These are phyloP conservation scores for Acorus gramineus DNA, from an alignment of 106 monocot genomes.

Conservation along the genomic window DNA sequence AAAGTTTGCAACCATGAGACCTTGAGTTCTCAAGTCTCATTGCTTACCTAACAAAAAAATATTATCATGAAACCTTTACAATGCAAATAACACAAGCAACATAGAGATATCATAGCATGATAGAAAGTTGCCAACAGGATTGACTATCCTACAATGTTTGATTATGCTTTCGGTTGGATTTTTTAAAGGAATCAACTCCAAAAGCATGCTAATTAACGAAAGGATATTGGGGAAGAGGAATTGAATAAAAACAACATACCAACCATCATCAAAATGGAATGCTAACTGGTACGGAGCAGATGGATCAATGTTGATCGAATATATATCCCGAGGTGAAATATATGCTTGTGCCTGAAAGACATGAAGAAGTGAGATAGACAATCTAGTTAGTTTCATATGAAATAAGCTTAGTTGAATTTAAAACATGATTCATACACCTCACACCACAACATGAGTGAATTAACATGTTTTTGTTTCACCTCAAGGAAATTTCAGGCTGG, in stretches of 20 bases:
- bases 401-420: neutral
- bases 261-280: conserved; percentile 96
- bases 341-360: conserved; percentile 75
- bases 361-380: neutral
- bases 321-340: conserved; percentile 56
- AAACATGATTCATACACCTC: no score
- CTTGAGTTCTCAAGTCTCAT: no score
- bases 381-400: no score
- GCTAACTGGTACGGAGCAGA: conserved; percentile 74
- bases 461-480: no score
- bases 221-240: neutral
- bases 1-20: no score
- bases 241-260: conserved; percentile 32
- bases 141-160: neutral
- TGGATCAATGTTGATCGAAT: conserved; percentile 70
- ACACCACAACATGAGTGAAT: no score
- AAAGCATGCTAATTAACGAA: no score
- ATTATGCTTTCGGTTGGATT: no score
- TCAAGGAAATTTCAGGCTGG: no score
- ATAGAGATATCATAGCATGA: neutral
- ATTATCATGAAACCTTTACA: neutral
- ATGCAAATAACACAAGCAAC: neutral
- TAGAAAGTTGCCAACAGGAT: neutral
- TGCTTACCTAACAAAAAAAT: neutral
- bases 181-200: no score